Conservation (phyloP, 2,329 filamentous ascomycete species). For the Diplodia mutila region DNA sequence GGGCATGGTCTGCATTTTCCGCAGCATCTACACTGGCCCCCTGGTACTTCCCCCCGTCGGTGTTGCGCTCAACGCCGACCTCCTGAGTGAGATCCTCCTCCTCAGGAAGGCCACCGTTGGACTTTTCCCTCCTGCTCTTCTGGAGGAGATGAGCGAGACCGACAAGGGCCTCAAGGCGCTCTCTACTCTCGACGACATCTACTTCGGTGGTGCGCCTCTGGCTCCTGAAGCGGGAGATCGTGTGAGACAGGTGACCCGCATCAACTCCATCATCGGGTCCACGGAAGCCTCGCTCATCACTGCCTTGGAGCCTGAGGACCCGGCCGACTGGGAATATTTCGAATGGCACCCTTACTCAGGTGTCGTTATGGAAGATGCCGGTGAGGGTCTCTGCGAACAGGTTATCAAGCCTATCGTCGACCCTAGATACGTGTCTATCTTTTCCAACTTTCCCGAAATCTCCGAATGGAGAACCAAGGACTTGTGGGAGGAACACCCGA, state of each 20-base stretch:
- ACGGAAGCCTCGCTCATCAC: constrained; percentile 33
- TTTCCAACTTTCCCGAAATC: constrained; percentile 28
- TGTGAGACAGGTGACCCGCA: constrained; percentile 27
- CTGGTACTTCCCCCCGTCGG: constrained; percentile 24
- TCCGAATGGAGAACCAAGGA: constrained; percentile 30
- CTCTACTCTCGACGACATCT: constrained; percentile 30
- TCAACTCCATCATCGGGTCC: constrained; percentile 33
- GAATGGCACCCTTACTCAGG: constrained; percentile 33
- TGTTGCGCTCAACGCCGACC: constrained; percentile 21
- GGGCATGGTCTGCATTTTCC: constrained; percentile 27
- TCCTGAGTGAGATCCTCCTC: constrained; percentile 28
- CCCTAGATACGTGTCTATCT: constrained; percentile 25
- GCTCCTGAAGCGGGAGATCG: constrained; percentile 17
- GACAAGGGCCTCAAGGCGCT: constrained; percentile 33
- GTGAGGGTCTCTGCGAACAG: constrained; percentile 30
- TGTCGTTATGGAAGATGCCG: constrained; percentile 33
- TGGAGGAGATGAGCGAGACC: constrained; percentile 34
- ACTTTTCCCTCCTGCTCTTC: constrained; percentile 33
- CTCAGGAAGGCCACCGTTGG: constrained; percentile 29
- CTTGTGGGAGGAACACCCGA: constrained; percentile 29
- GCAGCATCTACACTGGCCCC: constrained; percentile 27
- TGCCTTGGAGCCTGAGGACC: constrained; percentile 27
- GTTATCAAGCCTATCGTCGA: constrained; percentile 26
- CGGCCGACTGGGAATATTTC: constrained; percentile 35
- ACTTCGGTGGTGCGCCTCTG: constrained; percentile 29